phyloP scores from a whole-genome alignment of 2,329 filamentous ascomycete species.

The Trichoderma endophyticum region DNA sequence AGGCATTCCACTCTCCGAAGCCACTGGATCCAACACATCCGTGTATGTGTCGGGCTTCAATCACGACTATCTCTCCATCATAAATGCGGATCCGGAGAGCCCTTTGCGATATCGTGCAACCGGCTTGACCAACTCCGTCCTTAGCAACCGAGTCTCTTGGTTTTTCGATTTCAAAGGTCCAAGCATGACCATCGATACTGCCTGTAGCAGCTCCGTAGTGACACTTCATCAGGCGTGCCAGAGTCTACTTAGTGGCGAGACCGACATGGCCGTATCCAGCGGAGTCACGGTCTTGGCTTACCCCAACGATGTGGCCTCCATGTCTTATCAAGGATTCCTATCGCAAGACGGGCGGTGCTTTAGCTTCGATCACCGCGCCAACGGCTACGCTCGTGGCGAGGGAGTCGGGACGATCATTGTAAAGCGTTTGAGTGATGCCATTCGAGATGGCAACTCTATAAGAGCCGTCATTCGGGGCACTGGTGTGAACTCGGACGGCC shows the following conservation, averaged over 20 bases:
- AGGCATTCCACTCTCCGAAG: not conserved
- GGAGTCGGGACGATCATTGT: slow-evolving; percentile 40
- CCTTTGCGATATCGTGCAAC: slow-evolving; percentile 41
- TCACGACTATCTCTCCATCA: slow-evolving; percentile 3
- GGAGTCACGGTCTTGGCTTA: slow-evolving; percentile 41
- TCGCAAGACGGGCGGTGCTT: slow-evolving; percentile 16
- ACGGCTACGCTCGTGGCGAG: slow-evolving; percentile 48
- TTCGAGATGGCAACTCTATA: slow-evolving; percentile 41
- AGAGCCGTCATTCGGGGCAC: slow-evolving; percentile 35
- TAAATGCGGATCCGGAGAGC: slow-evolving; percentile 24
- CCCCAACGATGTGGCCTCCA: slow-evolving; percentile 16
- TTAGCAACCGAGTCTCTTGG: slow-evolving; percentile 47
- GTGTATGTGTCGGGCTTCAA: slow-evolving; percentile 13
- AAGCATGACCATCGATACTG: slow-evolving; percentile 49
- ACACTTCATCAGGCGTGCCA: slow-evolving; percentile 42
- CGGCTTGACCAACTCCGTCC: slow-evolving; percentile 40
- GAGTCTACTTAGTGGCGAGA: slow-evolving; percentile 26
- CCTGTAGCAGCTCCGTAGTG: slow-evolving; percentile 46
- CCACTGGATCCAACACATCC: not conserved
- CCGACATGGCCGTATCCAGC: slow-evolving; percentile 36
- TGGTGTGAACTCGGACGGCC: slow-evolving; percentile 40
- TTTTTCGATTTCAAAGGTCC: slow-evolving; percentile 47
- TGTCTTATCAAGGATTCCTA: slow-evolving; percentile 11
- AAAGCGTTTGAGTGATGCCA: slow-evolving; percentile 43
- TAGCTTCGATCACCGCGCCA: slow-evolving; percentile 39